Conservation (phyloP, 805 yeast genomes). For the Brettanomyces sp. region DNA sequence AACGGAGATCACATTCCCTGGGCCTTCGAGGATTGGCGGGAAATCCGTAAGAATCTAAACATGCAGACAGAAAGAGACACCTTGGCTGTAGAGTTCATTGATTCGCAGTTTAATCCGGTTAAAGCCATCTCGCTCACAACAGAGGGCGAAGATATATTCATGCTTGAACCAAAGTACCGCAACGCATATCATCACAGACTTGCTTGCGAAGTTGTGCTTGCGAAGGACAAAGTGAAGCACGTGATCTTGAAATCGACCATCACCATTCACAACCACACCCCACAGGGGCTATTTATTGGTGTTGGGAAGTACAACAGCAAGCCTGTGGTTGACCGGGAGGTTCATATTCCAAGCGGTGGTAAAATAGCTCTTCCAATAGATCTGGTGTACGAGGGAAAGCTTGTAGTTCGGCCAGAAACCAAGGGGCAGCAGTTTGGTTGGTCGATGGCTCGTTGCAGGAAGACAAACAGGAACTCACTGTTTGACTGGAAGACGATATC, state of each 20-base stretch:
- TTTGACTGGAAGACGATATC: conserved; percentile 59
- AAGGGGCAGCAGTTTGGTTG: conserved; percentile 47
- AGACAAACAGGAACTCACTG: conserved; percentile 8
- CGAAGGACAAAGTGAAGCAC: conserved; percentile 70
- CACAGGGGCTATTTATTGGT: conserved; percentile 41
- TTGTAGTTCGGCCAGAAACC: conserved; percentile 56
- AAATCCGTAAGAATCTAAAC: conserved; percentile 68
- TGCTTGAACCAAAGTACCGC: conserved; percentile 48
- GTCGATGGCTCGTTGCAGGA: conserved; percentile 41
- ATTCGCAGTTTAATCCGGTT: conserved; percentile 45
- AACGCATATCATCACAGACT: conserved; percentile 57
- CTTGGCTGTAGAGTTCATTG: conserved; percentile 54
- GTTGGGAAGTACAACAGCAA: conserved; percentile 25
- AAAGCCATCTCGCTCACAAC: conserved; percentile 56
- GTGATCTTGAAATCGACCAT: conserved; percentile 74
- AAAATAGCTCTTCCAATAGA: conserved; percentile 68
- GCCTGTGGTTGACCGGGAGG: conserved; percentile 21
- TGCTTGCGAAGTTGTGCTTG: conserved; percentile 58
- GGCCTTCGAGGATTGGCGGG: conserved; percentile 94
- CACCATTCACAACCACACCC: conserved; percentile 57
- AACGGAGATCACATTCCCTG: conserved; percentile 55
- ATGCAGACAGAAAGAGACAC: conserved; percentile 52
- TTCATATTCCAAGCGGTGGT: conserved; percentile 44
- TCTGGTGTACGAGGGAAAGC: conserved; percentile 45
- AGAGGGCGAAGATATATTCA: conserved; percentile 76